These are phyloP conservation scores for Gastrolobium bilobum DNA, from an alignment of 306 rosid species.

Conservation along the genomic window DNA sequence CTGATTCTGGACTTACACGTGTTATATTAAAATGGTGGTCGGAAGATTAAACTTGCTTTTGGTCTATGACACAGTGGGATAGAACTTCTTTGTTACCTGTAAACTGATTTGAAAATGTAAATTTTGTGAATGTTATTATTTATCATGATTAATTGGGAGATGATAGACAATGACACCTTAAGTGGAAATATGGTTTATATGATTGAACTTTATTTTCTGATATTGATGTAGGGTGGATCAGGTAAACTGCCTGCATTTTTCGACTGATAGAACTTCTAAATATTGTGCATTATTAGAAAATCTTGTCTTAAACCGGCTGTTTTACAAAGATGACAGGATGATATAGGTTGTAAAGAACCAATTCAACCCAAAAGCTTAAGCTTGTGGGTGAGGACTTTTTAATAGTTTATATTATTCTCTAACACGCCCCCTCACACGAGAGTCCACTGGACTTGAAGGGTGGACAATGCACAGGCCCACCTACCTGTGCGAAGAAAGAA, in stretches of 20 bases:
- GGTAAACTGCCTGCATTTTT: slow-evolving; percentile 8
- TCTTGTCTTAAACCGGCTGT: slow-evolving; percentile 3
- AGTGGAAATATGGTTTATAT: slow-evolving; percentile 15
- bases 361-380: too few species aligned
- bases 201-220: slow-evolving; percentile 20
- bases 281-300: slow-evolving; percentile 7
- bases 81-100: slow-evolving; percentile 13
- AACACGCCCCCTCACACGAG: too few species aligned
- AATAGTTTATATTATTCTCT: too few species aligned
- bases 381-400: too few species aligned
- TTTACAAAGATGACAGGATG: not conserved
- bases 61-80: slow-evolving; percentile 7
- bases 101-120: slow-evolving; percentile 39
- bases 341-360: not conserved
- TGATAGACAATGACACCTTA: slow-evolving; percentile 8
- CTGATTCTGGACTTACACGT: slow-evolving; percentile 27
- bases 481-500: too few species aligned
- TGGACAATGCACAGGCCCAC: too few species aligned
- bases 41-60: slow-evolving; percentile 25
- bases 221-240: slow-evolving; percentile 19
- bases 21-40: slow-evolving; percentile 32
- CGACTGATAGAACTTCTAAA: not conserved
- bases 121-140: slow-evolving; percentile 32
- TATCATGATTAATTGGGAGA: slow-evolving; percentile 20
- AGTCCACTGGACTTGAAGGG: too few species aligned